These are phyloP conservation scores for Phaeosphaeria sp. DNA, from an alignment of 2,329 filamentous ascomycete genomes.

Conservation along the genomic window DNA sequence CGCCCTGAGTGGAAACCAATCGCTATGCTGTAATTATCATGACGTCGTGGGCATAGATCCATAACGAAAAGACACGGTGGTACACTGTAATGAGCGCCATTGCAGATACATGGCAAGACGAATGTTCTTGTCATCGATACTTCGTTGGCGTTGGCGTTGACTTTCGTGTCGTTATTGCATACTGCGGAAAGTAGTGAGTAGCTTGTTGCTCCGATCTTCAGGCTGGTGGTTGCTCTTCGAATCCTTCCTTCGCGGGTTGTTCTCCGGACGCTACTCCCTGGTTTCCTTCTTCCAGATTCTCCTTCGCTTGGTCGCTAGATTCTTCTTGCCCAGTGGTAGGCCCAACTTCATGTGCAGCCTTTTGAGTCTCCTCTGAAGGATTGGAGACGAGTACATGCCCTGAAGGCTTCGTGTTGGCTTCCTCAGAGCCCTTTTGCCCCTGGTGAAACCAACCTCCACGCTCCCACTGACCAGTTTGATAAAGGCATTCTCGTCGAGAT, in stretches of 20 bases:
- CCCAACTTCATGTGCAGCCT: constrained; percentile 28
- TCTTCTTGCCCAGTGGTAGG: constrained; percentile 23
- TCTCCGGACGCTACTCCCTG: not conserved
- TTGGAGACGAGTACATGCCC: constrained; percentile 23
- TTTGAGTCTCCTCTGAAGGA: constrained; percentile 22
- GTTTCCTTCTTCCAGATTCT: not conserved
- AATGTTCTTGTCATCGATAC: not conserved
- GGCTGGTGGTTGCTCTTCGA: not conserved
- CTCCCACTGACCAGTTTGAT: constrained; percentile 78
- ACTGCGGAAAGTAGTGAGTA: not conserved
- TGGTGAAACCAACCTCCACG: constrained; percentile 80
- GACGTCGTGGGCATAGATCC: not conserved
- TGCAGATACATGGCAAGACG: not conserved
- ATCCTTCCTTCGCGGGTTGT: not conserved
- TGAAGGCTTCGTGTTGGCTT: constrained; percentile 47
- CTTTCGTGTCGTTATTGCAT: not conserved
- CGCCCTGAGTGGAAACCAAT: not conserved
- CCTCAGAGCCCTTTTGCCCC: constrained; percentile 45
- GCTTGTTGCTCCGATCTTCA: not conserved
- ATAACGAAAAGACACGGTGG: not conserved
- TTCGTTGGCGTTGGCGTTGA: not conserved
- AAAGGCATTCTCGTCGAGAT: constrained; percentile 67
- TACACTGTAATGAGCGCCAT: not conserved
- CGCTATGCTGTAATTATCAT: not conserved
- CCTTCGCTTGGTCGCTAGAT: constrained; percentile 11